phyloP scores from a whole-genome alignment of 2,329 filamentous ascomycete species.

The Ophiostoma quercus region DNA sequence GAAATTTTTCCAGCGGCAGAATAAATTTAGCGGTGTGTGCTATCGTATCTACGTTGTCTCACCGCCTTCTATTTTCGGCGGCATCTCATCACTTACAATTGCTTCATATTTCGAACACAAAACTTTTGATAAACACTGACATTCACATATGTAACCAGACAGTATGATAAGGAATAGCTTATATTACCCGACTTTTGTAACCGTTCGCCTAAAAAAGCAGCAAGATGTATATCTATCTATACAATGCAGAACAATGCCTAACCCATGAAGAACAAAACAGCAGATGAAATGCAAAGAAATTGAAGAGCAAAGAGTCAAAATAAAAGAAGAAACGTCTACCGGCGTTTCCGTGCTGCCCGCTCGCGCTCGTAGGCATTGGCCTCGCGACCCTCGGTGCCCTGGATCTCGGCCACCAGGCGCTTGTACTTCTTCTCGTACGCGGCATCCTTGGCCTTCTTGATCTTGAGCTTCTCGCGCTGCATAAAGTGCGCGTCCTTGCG shows the following conservation, averaged over 20 bases:
- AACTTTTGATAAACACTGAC: not conserved
- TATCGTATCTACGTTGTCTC: not conserved
- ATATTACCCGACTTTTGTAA: conserved; percentile 1
- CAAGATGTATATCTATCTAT: conserved; percentile 5
- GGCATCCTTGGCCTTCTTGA: conserved; percentile 90
- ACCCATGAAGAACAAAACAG: conserved; percentile 6
- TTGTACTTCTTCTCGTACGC: conserved; percentile 97
- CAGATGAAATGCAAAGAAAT: not conserved
- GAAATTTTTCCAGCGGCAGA: conserved; percentile 21
- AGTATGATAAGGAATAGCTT: not conserved
- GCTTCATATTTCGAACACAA: not conserved
- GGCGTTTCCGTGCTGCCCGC: conserved; percentile 67
- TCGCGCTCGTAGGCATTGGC: conserved; percentile 85
- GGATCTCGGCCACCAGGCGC: conserved; percentile 86
- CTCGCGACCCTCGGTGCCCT: conserved; percentile 84
- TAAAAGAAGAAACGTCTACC: conserved; percentile 29
- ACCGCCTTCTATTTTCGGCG: conserved; percentile 11
- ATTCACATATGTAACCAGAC: not conserved
- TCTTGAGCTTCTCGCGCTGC: conserved; percentile 77
- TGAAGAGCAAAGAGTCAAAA: not conserved
- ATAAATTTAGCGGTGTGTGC: conserved; percentile 18
- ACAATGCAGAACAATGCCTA: conserved; percentile 13
- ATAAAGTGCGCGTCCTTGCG: conserved; percentile 94
- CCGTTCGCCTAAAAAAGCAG: conserved; percentile 10
- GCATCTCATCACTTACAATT: not conserved